These are phyloP conservation scores for Ophiostoma piceae DNA, from an alignment of 2,329 filamentous ascomycete species.

Conservation along the genomic window DNA sequence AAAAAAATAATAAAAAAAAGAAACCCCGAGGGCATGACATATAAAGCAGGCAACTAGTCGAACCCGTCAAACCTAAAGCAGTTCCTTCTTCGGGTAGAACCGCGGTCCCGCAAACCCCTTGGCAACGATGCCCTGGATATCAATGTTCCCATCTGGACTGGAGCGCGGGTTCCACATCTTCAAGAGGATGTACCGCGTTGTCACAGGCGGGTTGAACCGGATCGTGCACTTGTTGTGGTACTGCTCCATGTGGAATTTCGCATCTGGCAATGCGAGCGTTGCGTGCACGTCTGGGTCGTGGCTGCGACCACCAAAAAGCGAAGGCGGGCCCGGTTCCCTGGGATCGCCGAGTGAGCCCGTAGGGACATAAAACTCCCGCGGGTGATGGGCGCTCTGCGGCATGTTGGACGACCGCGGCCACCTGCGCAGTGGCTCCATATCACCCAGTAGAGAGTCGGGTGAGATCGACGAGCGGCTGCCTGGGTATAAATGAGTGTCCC, in stretches of 20 bases:
- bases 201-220: conserved; percentile 75
- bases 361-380: background rate
- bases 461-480: conserved; percentile 15
- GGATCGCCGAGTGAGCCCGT: background rate
- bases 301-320: conserved; percentile 3
- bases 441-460: conserved; percentile 11
- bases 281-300: background rate
- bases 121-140: conserved; percentile 79
- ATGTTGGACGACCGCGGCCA: background rate
- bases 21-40: background rate
- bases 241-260: conserved; percentile 76
- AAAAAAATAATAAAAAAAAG: background rate
- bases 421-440: background rate
- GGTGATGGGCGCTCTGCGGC: too few relatives aligned
- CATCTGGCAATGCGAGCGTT: conserved; percentile 57
- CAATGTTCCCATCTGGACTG: conserved; percentile 65
- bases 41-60: background rate
- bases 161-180: conserved; percentile 83
- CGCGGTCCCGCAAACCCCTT: conserved; percentile 81
- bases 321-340: background rate
- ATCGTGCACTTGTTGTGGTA: conserved; percentile 82
- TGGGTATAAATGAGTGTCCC: conserved; percentile 23
- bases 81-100: conserved; percentile 67
- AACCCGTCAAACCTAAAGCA: conserved; percentile 41
- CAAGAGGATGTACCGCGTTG: conserved; percentile 75